Percentiles rank a stretch among this genome's conserved stretches.
phyloP scores from a whole-genome alignment of 2,329 filamentous ascomycete species.

The Pseudogymnoascus sp. region DNA sequence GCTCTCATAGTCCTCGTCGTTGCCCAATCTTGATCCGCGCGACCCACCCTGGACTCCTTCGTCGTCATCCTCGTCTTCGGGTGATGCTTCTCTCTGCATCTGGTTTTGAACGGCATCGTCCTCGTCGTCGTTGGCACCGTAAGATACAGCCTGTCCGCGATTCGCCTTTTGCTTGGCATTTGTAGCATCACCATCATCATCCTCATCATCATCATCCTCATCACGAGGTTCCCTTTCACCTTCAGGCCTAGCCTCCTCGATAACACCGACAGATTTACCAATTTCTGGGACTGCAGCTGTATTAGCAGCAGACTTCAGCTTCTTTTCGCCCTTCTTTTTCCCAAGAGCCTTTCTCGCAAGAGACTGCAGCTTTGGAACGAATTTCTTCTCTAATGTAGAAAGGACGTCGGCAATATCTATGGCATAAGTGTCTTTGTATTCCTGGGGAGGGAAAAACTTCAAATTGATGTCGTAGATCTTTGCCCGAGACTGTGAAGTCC shows the following conservation, averaged over 20 bases:
- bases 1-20: conserved; percentile 31
- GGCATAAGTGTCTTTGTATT: conserved; percentile 81
- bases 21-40: conserved; percentile 25
- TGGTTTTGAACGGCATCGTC: conserved; percentile 67
- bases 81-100: conserved; percentile 51
- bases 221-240: conserved; percentile 35
- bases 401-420: conserved; percentile 74
- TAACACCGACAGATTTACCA: conserved; percentile 51
- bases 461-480: conserved; percentile 81
- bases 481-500: conserved; percentile 59
- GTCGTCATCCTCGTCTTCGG: conserved; percentile 50
- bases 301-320: conserved; percentile 45
- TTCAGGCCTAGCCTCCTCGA: conserved; percentile 43
- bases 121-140: conserved; percentile 87
- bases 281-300: conserved; percentile 72
- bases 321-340: conserved; percentile 65
- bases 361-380: conserved; percentile 65
- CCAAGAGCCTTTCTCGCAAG: conserved; percentile 69
- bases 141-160: conserved; percentile 74
- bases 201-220: conserved; percentile 62
- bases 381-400: conserved; percentile 69
- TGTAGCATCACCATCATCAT: conserved; percentile 71
- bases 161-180: conserved; percentile 69
- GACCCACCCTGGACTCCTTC: conserved; percentile 47
- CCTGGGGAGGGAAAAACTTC: conserved; percentile 73